Conservation (phyloP, 495 filamentous ascomycete genomes). For the Chaetomium fimeti region DNA sequence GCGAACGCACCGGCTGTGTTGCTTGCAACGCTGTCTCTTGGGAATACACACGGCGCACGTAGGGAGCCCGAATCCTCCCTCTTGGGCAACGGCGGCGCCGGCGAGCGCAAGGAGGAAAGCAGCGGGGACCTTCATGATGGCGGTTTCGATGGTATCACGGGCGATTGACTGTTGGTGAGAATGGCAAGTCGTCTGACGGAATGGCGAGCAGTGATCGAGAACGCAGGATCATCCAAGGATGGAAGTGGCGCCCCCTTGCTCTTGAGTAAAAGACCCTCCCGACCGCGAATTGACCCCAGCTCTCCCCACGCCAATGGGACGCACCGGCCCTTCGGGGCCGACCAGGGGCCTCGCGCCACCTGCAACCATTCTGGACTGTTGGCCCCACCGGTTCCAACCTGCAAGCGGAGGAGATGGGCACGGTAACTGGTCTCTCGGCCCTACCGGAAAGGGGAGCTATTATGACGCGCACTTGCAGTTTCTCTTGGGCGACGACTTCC, state of each 20-base stretch:
- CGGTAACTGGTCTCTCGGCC: background rate
- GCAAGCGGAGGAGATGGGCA: background rate
- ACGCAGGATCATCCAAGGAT: background rate
- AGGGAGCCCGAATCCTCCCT: constrained; percentile 45
- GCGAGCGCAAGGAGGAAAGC: constrained; percentile 38
- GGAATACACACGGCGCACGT: constrained; percentile 52
- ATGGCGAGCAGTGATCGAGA: background rate
- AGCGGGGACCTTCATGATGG: constrained; percentile 42
- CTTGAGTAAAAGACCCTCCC: background rate
- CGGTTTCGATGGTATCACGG: background rate
- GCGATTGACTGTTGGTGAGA: constrained; percentile 1
- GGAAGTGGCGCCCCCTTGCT: constrained; percentile 6
- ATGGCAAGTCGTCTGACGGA: background rate
- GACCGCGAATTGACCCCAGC: background rate
- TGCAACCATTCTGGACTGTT: background rate
- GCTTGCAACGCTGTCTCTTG: background rate
- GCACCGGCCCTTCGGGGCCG: no score
- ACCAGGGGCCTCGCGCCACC: background rate
- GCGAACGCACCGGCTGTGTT: background rate
- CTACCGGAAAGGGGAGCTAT: background rate
- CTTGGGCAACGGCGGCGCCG: constrained; percentile 41
- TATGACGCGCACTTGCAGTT: background rate
- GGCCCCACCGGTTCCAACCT: background rate
- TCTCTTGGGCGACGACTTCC: background rate
- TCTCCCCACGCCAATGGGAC: background rate